Evolutionary conservation across 306 rosid species (phyloP), one percentile per base, ranked within the genome.

Genomic region (Castanea mollissima): DNA sequence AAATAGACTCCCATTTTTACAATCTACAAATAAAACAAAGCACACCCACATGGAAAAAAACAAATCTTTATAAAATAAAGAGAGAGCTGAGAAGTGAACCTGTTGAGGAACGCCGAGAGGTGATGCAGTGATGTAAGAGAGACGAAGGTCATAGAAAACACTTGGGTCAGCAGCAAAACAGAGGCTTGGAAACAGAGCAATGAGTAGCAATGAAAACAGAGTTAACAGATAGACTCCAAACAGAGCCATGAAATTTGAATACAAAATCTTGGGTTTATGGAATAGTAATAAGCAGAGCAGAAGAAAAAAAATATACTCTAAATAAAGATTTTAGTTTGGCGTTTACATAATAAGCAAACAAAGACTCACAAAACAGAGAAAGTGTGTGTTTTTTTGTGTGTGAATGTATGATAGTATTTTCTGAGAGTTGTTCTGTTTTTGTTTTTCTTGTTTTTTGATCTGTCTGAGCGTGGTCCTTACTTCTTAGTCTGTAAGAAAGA

Each of bases 31-130:
- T 2, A 35, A 56, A 67, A 52, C 4, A 20, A 34, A 29, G 34
- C 27, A 81, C 77, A 69, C 60, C 80, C 67, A 62, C 55, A 31
- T 58, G 12, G 10, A 62, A 16, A 59, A 69, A 5, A 9, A 21
- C 65, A 35, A 55, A 11, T 58, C 23, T 21, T 5, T 1, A 64
- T 23, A 14, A 19, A 44, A 52, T 56, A 1, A 51, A 21, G 7
- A 78, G 55, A 67, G 35, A 64, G 76, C 16, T 2, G 29, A 69
- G 51, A 59, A 81, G 69, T 69, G 51, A 85, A 92, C 97, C 97
- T 52, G 83, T 80, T 94, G 99, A 74, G 92, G 85, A 80, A 91
- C 85, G 23, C 99, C 97, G 5, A 94, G 93, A 11, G 97, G 97
- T 21, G 97, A 88, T 70, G 65, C 91, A 16, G 97, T 90, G 84